Evolutionary conservation across 305 asterid species (phyloP).

Genomic region (Solanum aculeatissimum): DNA sequence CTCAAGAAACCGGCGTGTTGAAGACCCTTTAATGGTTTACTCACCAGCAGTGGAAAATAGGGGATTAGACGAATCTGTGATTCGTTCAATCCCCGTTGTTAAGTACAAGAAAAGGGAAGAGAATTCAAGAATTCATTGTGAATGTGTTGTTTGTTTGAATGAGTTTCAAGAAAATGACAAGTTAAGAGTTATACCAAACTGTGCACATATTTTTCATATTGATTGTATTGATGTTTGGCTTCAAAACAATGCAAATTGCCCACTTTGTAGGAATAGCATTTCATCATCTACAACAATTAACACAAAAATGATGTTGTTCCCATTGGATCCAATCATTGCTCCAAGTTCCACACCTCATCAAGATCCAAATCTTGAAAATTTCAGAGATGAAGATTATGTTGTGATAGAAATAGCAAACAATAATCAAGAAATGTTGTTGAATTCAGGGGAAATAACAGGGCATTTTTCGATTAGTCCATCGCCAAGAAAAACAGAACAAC

Average conservation of each 20-base stretch:
- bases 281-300: slow-evolving; percentile 16
- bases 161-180: slow-evolving; percentile 55
- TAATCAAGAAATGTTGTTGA: slow-evolving; percentile 12
- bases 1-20: slow-evolving; percentile 28
- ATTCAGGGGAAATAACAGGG: slow-evolving; percentile 13
- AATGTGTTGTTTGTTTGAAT: slow-evolving; percentile 74
- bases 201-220: slow-evolving; percentile 59
- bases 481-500: slow-evolving; percentile 14
- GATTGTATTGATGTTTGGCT: slow-evolving; percentile 92
- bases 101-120: slow-evolving; percentile 25
- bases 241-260: slow-evolving; percentile 80
- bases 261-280: slow-evolving; percentile 63
- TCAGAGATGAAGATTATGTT: slow-evolving; percentile 52
- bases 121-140: slow-evolving; percentile 5
- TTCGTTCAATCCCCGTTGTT: slow-evolving; percentile 56
- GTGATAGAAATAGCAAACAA: slow-evolving; percentile 54
- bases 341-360: slow-evolving; percentile 19
- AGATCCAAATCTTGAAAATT: slow-evolving; percentile 17
- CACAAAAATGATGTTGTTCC: not conserved
- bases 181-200: slow-evolving; percentile 55
- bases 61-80: slow-evolving; percentile 57
- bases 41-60: slow-evolving; percentile 35
- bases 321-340: slow-evolving; percentile 16
- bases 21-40: slow-evolving; percentile 16
- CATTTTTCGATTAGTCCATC: slow-evolving; percentile 22